Evolutionary conservation across 176 grass and related monocot species (phyloP), one percentile per base, ranked within the genome.

Genomic region (Carex myosuroides): DNA sequence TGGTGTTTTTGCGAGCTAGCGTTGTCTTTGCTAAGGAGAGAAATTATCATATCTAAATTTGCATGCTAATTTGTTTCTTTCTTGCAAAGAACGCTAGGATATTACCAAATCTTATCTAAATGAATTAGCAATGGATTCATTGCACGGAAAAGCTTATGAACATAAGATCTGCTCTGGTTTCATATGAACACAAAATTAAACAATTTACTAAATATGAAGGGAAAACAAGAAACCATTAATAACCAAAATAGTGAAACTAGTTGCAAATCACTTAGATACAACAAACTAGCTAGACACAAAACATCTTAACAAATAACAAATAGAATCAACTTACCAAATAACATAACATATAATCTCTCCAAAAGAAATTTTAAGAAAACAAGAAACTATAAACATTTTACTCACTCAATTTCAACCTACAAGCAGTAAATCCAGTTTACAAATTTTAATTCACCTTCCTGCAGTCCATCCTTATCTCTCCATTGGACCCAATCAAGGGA

Each of bases 391-490:
- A 2, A 60, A 26, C 10, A 60, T 37, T 17, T 20, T 20, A 10
- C 13, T 70, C 67, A 18, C 32, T 70, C 14, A 17, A 70, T 70
- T 18, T 20, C 7, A 41, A 42, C 67, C 35, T n/a, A n/a, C 17
- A 80, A 61, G 20, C 50, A 79, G 13, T 29, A 79, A 79, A 33
- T 20, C 21, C 5, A 26, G 9, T 26, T 24, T n/a, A 35, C 37
- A 80, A 52, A 37, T 33, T 18, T 79, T 42, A 57, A 50, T 88
- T 85, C 3, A 88, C 87, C n/a, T 80, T 70, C 24, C 87, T 52
- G 14, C 82, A 88, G 21, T 88, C 59, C 21, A 84, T 80, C 22
- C 73, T 54, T 12, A 88, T 62, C 52, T 88, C 81, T 57, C 87
- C 87, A 41, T 79, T 4, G n/a, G 1, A 35, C 1, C 87, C 86